Percentiles rank a stretch among this genome's conserved stretches.
These are phyloP conservation scores for Spergularia marina DNA, from an alignment of 148 eudicot genomes.

Conservation along the genomic window DNA sequence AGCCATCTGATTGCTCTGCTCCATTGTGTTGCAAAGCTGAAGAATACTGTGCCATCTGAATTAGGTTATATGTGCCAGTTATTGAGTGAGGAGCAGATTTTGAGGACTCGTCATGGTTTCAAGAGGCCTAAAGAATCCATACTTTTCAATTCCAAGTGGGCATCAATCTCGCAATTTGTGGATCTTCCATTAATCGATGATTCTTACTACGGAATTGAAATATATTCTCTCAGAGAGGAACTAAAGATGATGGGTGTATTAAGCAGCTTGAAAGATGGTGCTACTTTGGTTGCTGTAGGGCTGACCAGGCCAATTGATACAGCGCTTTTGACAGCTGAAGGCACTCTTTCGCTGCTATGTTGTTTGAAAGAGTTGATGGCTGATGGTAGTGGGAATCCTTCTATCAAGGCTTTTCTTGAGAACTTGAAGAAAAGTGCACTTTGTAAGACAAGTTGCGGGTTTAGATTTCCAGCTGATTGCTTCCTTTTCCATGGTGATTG, in stretches of 20 bases:
- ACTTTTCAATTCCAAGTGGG: conserved; percentile 29
- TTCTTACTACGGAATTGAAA: conserved; percentile 30
- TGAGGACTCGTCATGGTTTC: conserved; percentile 26
- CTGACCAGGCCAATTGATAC: conserved; percentile 14
- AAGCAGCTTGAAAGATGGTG: conserved; percentile 31
- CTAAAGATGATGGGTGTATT: conserved; percentile 27
- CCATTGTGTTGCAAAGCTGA: conserved; percentile 11
- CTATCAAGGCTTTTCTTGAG: conserved; percentile 15
- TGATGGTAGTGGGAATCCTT: background rate
- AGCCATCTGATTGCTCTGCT: conserved; percentile 8
- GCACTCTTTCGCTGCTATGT: conserved; percentile 24
- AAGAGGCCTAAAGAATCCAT: conserved; percentile 22
- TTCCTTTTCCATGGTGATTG: conserved; percentile 19
- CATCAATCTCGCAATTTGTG: conserved; percentile 30
- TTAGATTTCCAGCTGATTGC: conserved; percentile 17
- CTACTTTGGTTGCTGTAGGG: conserved; percentile 22
- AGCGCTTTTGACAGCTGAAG: conserved; percentile 26
- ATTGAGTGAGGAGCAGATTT: conserved; percentile 16
- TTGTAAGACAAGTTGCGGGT: conserved; percentile 24
- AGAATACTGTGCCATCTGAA: background rate
- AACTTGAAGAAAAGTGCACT: conserved; percentile 22
- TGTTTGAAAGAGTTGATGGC: conserved; percentile 22
- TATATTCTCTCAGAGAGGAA: conserved; percentile 25
- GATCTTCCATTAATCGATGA: conserved; percentile 38
- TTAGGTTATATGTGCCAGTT: conserved; percentile 14